Evolutionary conservation across 805 yeast species (phyloP), one percentile per base, ranked within the genome.

Genomic region (Candida insectalens): DNA sequence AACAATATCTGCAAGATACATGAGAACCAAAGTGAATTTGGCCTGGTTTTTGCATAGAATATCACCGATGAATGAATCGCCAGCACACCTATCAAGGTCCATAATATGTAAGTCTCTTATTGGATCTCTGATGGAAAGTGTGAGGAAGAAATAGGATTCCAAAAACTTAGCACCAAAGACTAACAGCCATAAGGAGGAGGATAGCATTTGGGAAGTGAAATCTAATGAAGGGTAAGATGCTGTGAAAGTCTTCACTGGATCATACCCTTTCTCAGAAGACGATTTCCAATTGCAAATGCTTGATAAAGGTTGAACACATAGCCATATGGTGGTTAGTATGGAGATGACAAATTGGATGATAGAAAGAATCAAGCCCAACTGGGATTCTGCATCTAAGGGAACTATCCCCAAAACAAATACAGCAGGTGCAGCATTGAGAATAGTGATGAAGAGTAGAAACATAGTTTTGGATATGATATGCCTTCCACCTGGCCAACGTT

Each of bases 1-100:
- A 0, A 77, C 67, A 42, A 80, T 55, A 49, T 82, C 88, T 0
- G 87, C 76, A 8, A 72, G 26, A 13, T 70, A 49, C 44, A 83
- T 63, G 38, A 80, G 55, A 0, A 50, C 48, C 19, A 71, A 50
- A 6, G 65, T 58, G 33, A 70, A 53, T 4, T 41, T 40, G 1
- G 74, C 58, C 20, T 71, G 76, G 27, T 57, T 48, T 7, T 44
- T 42, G 43, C 76, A 71, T 4, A 70, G 42, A 8, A 57, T 25
- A 27, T 59, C 61, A 15, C 70, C 72, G 4, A 69, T 37, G 33
- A 46, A 43, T 2, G 46, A 37, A 13, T 71, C 74, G 27, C 73
- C 64, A 18, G 57, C 49, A 38, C 77, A 70, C 32, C 67, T 51
- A 16, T 55, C 45, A 44, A 66, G 49, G 27, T 56, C 62, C 59